Base-by-base conservation (phyloP, 139 green algal species). In the Chlorella vulgaris region DNA sequence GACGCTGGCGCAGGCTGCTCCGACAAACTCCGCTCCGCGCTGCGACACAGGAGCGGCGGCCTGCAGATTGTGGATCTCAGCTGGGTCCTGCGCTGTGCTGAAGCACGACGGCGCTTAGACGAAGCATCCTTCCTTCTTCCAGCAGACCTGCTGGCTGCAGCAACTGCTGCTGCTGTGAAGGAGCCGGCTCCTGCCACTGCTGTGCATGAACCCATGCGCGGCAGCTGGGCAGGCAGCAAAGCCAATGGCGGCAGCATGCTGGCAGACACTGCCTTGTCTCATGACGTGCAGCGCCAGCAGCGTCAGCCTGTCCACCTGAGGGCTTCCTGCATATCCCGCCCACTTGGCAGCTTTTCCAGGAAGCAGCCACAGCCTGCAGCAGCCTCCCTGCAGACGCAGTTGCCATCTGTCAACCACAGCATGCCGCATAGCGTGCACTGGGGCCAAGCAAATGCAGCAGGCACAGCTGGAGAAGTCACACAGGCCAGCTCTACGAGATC, bases 1-100 rank as follows among this genome's bases (percentile, higher is more conserved):
- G 18, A 39, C n/a, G 15, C 8, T 29, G 6, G 15, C 42, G 42
- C n/a, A 28, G 36, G 1, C 33, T 51, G 53, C 43, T 76, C 77
- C 3, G 65, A 83, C 5, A 83, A 83, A 65, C 77, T 83, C 29
- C 33, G 22, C 42, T 47, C n/a, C 1, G 77, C 65, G 35, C 28
- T 68, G 63, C 66, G 77, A 4, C 58, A 83, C 50, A 43, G 36
- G 3, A 76, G 76, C 65, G 76, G 77, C 65, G 50, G 50, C 36
- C 65, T 83, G 43, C 36, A 67, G 28, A 63, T 83, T 24, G 77
- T 83, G 24, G 36, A 63, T 35, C 33, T 76, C 18, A 15, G 33
- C 29, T 81, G 76, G 61, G 42, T 74, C 29, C 22, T 50, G 61
- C 28, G 74, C 31, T 61, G 74, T n/a, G 58, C 38, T 0, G 21